Evolutionary conservation across 2,329 filamentous ascomycete genomes (phyloP), one percentile per base, ranked within the genome.

Genomic region (Stagonosporopsis rhizophila): DNA sequence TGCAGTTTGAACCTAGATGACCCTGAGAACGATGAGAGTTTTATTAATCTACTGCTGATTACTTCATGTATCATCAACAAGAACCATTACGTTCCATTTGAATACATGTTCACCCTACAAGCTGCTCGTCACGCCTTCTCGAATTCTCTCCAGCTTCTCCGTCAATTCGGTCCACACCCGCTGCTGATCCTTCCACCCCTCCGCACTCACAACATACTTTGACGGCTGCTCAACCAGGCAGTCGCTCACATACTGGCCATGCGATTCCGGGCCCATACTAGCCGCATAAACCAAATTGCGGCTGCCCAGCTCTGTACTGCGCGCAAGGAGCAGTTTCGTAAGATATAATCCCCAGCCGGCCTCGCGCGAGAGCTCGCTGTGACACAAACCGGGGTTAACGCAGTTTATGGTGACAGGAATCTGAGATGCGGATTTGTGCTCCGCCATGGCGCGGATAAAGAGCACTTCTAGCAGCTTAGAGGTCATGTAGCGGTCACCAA

Each of bases 161-260:
- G 55, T 60, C 62, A 81, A 44, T 62, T 81, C 78, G 3, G 58
- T 56, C 78, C 78, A 81, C 0, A 79, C 71, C 42, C 69, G 59
- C 46, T 61, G 51, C 65, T 78, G 76, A 45, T 73, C 42, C 53
- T 67, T 65, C 47, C 66, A 62, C 0, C 78, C 79, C 53, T 77
- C 73, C 6, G 65, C 60, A 15, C 73, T 77, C 46, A 67, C 54
- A 9, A 79, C 78, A 28, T 77, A 67, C 11, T 56, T 47, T 5
- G 72, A 68, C 15, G 71, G 71, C 22, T 59, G 44, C 23, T 50
- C 51, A 15, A 78, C 59, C 49, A 62, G 28, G 17, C 68, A 73
- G 47, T 80, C 67, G 34, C 65, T 72, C 41, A 80, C 46, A 56
- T 79, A 81, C 59, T 76, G 64, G 0, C 79, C 79, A 61, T 80